Percentiles rank a stretch among this genome's conserved stretches.
phyloP scores from a whole-genome alignment of 2,329 filamentous ascomycete species.

The Xylaria sp. region DNA sequence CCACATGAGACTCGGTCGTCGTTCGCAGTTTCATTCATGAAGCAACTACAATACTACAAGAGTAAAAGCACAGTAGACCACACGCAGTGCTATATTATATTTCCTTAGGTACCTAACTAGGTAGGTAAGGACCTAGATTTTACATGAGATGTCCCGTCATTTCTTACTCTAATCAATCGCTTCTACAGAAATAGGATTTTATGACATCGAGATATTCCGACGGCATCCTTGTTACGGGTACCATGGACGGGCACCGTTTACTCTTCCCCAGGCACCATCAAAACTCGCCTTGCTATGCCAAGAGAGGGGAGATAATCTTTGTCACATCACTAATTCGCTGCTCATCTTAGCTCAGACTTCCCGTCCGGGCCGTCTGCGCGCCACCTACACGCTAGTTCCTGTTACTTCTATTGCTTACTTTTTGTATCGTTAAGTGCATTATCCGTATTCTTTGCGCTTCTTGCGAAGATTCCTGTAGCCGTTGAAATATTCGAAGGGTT shows the following conservation, averaged over 20 bases:
- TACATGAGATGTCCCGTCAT: not conserved
- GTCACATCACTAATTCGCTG: not conserved
- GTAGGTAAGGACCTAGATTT: not conserved
- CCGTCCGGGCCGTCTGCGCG: not conserved
- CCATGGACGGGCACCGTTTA: slow-evolving; percentile 8
- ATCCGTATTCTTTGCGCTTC: slow-evolving; percentile 1
- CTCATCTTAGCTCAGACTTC: slow-evolving; percentile 15
- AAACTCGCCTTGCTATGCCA: slow-evolving; percentile 10
- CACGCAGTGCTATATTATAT: not conserved
- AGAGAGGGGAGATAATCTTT: slow-evolving; percentile 7
- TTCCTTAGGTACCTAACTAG: not conserved
- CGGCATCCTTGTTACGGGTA: not conserved
- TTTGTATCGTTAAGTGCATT: not conserved
- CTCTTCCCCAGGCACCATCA: not conserved
- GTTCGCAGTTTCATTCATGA: not conserved
- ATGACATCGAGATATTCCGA: not conserved
- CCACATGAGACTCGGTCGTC: not conserved
- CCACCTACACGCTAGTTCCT: not conserved
- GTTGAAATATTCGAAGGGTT: not conserved
- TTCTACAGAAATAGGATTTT: not conserved
- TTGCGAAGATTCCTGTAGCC: not conserved
- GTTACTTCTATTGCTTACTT: slow-evolving; percentile 1
- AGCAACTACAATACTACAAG: slow-evolving; percentile 3
- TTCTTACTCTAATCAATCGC: not conserved
- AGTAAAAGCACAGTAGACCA: not conserved